Evolutionary conservation across 495 filamentous ascomycete genomes (phyloP).

Genomic region (Aspergillus ostianus): DNA sequence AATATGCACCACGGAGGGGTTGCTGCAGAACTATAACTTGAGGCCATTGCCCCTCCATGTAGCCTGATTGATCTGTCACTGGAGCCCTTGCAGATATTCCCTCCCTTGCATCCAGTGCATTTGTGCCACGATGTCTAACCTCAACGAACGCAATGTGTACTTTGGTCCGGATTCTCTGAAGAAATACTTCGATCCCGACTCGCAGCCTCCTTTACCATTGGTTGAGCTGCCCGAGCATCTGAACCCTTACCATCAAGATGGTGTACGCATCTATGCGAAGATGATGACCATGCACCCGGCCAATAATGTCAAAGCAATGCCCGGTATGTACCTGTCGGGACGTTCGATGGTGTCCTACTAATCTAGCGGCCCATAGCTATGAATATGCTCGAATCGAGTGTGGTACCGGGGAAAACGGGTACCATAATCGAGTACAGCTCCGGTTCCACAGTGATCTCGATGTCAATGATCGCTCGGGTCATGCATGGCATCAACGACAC

Average conservation of each 20-base stretch:
- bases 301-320: constrained; percentile 63
- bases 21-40: constrained; percentile 6
- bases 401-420: constrained; percentile 41
- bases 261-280: constrained; percentile 62
- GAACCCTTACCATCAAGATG: constrained; percentile 56
- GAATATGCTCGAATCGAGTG: constrained; percentile 52
- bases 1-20: not conserved
- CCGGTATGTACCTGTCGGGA: constrained; percentile 39
- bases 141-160: constrained; percentile 54
- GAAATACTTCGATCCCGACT: constrained; percentile 59
- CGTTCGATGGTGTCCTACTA: not conserved
- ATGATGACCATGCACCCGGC: constrained; percentile 62
- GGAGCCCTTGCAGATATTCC: constrained; percentile 1
- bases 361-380: constrained; percentile 36
- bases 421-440: constrained; percentile 62
- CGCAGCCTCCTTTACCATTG: constrained; percentile 54
- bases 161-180: constrained; percentile 51
- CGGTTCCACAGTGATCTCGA: constrained; percentile 60
- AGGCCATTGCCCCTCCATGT: constrained; percentile 2
- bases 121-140: constrained; percentile 31
- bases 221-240: constrained; percentile 57
- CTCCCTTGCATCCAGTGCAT: constrained; percentile 1
- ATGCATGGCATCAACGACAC: constrained; percentile 53
- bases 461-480: constrained; percentile 55
- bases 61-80: constrained; percentile 1